Evolutionary conservation across 768 basidiomycete genomes (phyloP).

Genomic region (Boletus reticuloceps): DNA sequence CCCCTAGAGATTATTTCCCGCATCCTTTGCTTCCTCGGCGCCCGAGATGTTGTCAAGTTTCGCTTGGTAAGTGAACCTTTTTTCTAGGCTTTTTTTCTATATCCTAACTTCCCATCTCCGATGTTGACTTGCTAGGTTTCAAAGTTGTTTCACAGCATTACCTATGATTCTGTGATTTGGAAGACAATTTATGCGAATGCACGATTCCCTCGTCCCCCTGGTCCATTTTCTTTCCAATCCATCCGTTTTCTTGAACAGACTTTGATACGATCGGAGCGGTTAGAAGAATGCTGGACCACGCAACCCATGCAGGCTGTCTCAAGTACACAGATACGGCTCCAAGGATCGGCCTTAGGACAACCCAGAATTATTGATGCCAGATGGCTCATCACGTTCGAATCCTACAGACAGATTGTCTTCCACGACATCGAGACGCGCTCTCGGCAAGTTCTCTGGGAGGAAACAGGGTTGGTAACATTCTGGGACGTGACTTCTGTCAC

Average conservation of each 20-base stretch:
- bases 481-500: too few species aligned
- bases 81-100: too few species aligned
- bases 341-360: not conserved
- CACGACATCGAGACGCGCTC: not conserved
- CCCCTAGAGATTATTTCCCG: too few species aligned
- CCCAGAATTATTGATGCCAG: slow-evolving; percentile 3
- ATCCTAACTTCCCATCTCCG: too few species aligned
- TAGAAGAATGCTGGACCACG: slow-evolving; percentile 5
- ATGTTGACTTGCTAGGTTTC: not conserved
- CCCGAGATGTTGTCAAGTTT: too few species aligned
- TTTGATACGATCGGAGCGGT: slow-evolving; percentile 1
- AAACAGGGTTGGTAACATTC: not conserved
- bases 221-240: slow-evolving; percentile 7
- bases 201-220: slow-evolving; percentile 3
- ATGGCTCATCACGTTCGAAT: slow-evolving; percentile 5
- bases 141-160: slow-evolving; percentile 1
- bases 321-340: not conserved
- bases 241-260: slow-evolving; percentile 5
- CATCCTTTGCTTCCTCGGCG: too few species aligned
- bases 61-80: too few species aligned
- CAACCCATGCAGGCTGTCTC: slow-evolving; percentile 3
- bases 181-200: slow-evolving; percentile 2
- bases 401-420: not conserved
- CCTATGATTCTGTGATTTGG: slow-evolving; percentile 3
- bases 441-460: slow-evolving; percentile 4